Conservation (phyloP, 2,329 filamentous ascomycete genomes). For the Juglanconis juglandina region DNA sequence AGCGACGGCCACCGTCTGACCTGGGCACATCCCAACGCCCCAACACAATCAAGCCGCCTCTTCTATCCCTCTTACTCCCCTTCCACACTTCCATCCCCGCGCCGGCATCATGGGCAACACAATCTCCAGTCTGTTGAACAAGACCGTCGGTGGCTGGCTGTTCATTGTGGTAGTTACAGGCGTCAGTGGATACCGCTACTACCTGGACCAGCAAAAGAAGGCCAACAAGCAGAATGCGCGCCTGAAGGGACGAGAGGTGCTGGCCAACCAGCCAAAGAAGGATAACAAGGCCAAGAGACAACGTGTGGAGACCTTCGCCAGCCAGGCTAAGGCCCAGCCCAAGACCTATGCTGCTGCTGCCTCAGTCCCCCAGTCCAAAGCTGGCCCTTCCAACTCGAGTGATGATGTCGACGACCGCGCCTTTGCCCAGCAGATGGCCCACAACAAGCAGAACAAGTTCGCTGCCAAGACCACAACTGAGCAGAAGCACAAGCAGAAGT, state of each 20-base stretch:
- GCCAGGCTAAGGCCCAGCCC: slow-evolving; percentile 29
- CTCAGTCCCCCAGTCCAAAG: slow-evolving; percentile 17
- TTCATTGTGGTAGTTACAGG: slow-evolving; percentile 26
- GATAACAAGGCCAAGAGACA: slow-evolving; percentile 38
- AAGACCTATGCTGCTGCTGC: slow-evolving; percentile 28
- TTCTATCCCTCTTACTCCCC: not conserved
- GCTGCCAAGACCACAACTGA: slow-evolving; percentile 52
- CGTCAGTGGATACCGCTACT: slow-evolving; percentile 24
- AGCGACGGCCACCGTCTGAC: not conserved
- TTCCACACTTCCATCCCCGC: not conserved
- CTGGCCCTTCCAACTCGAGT: slow-evolving; percentile 30
- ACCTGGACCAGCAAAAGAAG: slow-evolving; percentile 20
- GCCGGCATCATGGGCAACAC: slow-evolving; percentile 30
- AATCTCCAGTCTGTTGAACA: slow-evolving; percentile 28
- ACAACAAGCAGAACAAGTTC: slow-evolving; percentile 64
- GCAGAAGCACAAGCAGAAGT: slow-evolving; percentile 65
- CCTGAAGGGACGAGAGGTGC: slow-evolving; percentile 27
- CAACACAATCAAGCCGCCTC: not conserved
- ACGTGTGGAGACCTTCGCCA: slow-evolving; percentile 39
- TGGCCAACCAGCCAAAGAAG: slow-evolving; percentile 32
- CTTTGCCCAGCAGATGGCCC: slow-evolving; percentile 71
- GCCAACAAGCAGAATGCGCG: slow-evolving; percentile 24
- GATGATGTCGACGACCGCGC: slow-evolving; percentile 68
- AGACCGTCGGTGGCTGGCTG: slow-evolving; percentile 29
- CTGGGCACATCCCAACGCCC: not conserved